phyloP scores from a whole-genome alignment of 306 rosid species.

The Vigna unguiculata region DNA sequence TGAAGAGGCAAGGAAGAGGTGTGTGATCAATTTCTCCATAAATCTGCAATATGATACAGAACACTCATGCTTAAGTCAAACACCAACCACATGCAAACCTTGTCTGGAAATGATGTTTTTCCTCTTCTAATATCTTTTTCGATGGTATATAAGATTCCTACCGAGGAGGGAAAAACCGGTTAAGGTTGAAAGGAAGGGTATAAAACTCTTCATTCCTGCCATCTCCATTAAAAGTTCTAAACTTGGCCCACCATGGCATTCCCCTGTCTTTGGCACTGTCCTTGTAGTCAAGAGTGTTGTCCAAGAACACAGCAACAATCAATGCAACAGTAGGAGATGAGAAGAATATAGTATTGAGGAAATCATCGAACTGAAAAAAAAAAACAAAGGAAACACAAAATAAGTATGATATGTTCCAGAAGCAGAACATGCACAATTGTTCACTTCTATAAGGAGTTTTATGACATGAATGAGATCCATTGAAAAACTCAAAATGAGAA shows the following conservation, averaged over 20 bases:
- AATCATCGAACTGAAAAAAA: constrained; percentile 91
- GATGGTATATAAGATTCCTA: constrained; percentile 38
- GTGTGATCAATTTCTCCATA: constrained; percentile 23
- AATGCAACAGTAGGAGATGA: constrained; percentile 88
- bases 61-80: constrained; percentile 42
- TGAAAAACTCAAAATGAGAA: neutral
- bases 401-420: constrained; percentile 12
- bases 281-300: constrained; percentile 94
- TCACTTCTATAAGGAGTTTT: neutral
- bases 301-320: constrained; percentile 86
- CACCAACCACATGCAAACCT: constrained; percentile 39
- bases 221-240: constrained; percentile 88
- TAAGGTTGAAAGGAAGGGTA: constrained; percentile 97
- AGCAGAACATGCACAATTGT: constrained; percentile 23
- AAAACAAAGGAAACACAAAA: constrained; percentile 1
- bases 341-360: constrained; percentile 90
- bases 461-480: neutral
- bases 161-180: constrained; percentile 94
- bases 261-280: constrained; percentile 91
- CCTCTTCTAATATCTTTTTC: constrained; percentile 54
- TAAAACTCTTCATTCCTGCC: constrained; percentile 93
- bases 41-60: constrained; percentile 38
- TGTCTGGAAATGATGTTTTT: constrained; percentile 75
- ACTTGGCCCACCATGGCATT: constrained; percentile 99
- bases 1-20: too few species aligned